These are phyloP conservation scores for Starmerella gropengiesseri DNA, from an alignment of 805 yeast genomes.

Conservation along the genomic window DNA sequence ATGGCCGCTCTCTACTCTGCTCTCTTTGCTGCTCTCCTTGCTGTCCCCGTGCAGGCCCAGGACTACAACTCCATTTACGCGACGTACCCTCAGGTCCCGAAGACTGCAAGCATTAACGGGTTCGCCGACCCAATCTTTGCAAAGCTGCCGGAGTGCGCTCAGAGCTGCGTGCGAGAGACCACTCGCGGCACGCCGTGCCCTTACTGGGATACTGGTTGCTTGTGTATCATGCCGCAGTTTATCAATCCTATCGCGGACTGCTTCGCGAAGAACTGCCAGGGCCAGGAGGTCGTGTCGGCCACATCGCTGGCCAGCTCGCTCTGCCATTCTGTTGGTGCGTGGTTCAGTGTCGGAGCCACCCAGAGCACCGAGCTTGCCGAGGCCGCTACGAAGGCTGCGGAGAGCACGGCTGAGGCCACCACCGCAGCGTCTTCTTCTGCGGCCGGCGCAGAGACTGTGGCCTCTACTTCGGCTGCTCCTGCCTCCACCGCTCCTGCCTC, in stretches of 20 bases:
- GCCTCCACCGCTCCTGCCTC: neutral
- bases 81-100: slow-evolving; percentile 5
- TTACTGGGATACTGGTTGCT: slow-evolving; percentile 6
- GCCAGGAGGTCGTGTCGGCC: neutral
- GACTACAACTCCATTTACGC: neutral
- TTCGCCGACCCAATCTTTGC: slow-evolving; percentile 5
- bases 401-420: neutral
- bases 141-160: slow-evolving; percentile 5
- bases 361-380: neutral
- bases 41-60: neutral
- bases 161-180: slow-evolving; percentile 2
- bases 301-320: neutral
- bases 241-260: slow-evolving; percentile 3
- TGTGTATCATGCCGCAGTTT: slow-evolving; percentile 6
- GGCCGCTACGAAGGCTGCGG: neutral
- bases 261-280: slow-evolving; percentile 6
- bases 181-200: slow-evolving; percentile 4
- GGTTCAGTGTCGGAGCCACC: slow-evolving; percentile 3
- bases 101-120: slow-evolving; percentile 7
- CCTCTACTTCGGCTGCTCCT: neutral
- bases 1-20: no score
- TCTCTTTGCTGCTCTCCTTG: neutral
- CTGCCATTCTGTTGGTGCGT: slow-evolving; percentile 2
- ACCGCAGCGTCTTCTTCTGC: neutral
- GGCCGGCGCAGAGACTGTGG: neutral